Conservation (phyloP, 352 stramenopile genomes). For the Albugo candida region DNA sequence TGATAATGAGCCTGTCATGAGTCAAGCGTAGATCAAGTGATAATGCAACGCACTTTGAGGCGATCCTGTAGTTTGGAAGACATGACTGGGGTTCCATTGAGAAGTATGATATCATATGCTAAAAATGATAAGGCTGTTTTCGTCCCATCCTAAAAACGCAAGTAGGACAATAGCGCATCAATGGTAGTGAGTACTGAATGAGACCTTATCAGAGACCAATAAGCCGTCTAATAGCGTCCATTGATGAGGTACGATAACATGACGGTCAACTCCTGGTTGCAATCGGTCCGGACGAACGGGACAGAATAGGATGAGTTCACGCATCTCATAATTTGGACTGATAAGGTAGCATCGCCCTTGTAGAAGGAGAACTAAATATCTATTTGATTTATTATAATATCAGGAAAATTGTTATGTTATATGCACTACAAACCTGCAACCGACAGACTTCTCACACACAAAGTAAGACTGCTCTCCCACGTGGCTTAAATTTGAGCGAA, state of each 20-base stretch:
- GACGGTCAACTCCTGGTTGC: constrained; percentile 52
- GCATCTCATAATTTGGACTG: constrained; percentile 67
- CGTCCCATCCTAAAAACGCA: constrained; percentile 17
- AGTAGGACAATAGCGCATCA: background rate
- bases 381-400: background rate
- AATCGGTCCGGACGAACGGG: constrained; percentile 55
- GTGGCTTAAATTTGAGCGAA: constrained; percentile 50
- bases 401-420: background rate
- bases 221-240: constrained; percentile 77
- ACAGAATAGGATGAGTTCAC: constrained; percentile 55
- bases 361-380: constrained; percentile 52
- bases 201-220: constrained; percentile 58
- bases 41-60: constrained; percentile 21
- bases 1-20: background rate
- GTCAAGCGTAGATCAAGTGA: background rate
- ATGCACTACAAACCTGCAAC: constrained; percentile 17
- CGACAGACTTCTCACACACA: constrained; percentile 62
- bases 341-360: constrained; percentile 69
- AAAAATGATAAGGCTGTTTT: constrained; percentile 61
- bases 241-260: constrained; percentile 51
- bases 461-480: constrained; percentile 70
- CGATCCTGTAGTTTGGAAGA: constrained; percentile 68
- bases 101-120: constrained; percentile 66
- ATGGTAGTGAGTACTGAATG: background rate
- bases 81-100: constrained; percentile 72